These are phyloP conservation scores for Didymella arachidicola DNA, from an alignment of 2,329 filamentous ascomycete species.

Conservation along the genomic window DNA sequence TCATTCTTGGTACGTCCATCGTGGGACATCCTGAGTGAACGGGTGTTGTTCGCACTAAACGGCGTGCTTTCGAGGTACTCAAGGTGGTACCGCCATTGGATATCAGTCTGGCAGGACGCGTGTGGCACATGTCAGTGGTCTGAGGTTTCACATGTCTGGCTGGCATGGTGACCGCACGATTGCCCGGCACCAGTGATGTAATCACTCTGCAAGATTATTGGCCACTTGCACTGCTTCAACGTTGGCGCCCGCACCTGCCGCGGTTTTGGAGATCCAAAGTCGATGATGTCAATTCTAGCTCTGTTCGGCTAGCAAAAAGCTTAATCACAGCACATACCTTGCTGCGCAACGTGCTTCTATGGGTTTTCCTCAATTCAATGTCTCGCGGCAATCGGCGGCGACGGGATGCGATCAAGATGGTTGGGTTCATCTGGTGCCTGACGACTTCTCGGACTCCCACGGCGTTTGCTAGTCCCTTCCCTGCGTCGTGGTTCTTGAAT, in stretches of 20 bases:
- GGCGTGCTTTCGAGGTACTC: neutral
- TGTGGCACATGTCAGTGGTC: conserved; percentile 14
- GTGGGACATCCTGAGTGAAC: conserved; percentile 33
- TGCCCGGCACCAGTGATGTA: conserved; percentile 14
- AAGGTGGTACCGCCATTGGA: neutral
- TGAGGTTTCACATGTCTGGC: conserved; percentile 20
- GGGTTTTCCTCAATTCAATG: conserved; percentile 5
- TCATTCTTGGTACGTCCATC: conserved; percentile 30
- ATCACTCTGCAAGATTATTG: conserved; percentile 8
- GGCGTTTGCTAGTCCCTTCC: conserved; percentile 30
- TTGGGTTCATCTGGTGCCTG: conserved; percentile 23
- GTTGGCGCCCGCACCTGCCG: conserved; percentile 10
- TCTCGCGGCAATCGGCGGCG: conserved; percentile 10
- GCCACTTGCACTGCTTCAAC: conserved; percentile 3
- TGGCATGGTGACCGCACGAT: conserved; percentile 10
- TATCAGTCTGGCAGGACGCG: conserved; percentile 1
- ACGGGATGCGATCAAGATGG: conserved; percentile 9
- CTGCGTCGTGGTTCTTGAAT: conserved; percentile 30
- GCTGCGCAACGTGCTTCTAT: conserved; percentile 19
- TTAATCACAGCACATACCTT: conserved; percentile 26
- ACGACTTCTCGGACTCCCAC: conserved; percentile 22
- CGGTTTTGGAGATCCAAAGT: conserved; percentile 12
- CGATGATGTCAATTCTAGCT: conserved; percentile 37
- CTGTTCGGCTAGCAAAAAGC: conserved; percentile 16
- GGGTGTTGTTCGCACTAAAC: conserved; percentile 26